Conservation (phyloP, 768 basidiomycete species). For the Termitomyces sp. region DNA sequence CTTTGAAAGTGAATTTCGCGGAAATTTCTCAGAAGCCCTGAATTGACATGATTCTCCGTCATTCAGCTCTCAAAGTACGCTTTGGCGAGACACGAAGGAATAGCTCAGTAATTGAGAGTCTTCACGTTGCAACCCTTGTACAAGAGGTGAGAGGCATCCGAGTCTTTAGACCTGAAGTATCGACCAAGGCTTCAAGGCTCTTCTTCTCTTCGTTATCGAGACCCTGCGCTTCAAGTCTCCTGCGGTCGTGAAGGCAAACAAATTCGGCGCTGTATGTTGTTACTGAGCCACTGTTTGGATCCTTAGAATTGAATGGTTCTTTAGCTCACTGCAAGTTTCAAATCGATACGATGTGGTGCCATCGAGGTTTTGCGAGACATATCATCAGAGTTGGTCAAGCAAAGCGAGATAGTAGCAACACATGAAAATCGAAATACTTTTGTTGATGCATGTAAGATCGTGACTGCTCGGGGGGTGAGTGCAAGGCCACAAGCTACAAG, state of each 20-base stretch:
- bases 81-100: conserved; percentile 39
- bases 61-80: conserved; percentile 47
- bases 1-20: conserved; percentile 49
- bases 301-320: background rate
- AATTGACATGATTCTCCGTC: background rate
- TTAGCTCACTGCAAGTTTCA: conserved; percentile 65
- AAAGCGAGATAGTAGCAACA: conserved; percentile 47
- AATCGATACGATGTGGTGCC: conserved; percentile 51
- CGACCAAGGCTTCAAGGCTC: conserved; percentile 43
- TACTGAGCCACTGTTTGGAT: background rate
- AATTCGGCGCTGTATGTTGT: conserved; percentile 60
- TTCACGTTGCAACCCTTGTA: conserved; percentile 67
- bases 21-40: background rate
- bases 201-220: conserved; percentile 65
- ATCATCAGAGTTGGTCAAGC: conserved; percentile 41
- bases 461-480: conserved; percentile 31
- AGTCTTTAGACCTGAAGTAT: background rate
- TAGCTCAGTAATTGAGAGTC: conserved; percentile 44
- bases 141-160: conserved; percentile 52
- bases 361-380: conserved; percentile 50
- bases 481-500: background rate
- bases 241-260: conserved; percentile 66
- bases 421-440: conserved; percentile 47
- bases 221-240: conserved; percentile 68
- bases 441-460: conserved; percentile 39